These are phyloP conservation scores for Fraxinus quadrangulata DNA, from an alignment of 257 asterid species.

Conservation along the genomic window DNA sequence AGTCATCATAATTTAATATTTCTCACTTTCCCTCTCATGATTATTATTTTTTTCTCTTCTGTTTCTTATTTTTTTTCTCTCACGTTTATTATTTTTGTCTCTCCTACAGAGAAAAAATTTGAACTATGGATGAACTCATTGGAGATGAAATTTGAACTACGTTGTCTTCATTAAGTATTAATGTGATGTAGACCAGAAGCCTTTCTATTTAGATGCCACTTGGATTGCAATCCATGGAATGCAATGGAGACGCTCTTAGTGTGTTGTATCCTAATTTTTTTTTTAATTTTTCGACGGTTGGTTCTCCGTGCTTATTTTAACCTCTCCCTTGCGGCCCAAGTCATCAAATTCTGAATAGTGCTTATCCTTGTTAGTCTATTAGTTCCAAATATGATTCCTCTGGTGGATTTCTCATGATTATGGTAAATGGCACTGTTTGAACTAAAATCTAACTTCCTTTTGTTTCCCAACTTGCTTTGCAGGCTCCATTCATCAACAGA, in stretches of 20 bases:
- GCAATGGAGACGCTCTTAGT: background rate
- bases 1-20: no score
- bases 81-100: no score
- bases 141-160: no score
- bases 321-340: background rate
- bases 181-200: no score
- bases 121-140: no score
- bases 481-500: conserved; percentile 87
- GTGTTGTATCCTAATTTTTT: background rate
- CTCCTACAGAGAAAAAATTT: no score
- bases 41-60: no score
- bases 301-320: background rate
- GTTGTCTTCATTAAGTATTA: no score
- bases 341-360: background rate
- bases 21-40: no score
- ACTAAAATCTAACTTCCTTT: conserved; percentile 6
- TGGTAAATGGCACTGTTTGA: background rate
- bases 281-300: background rate
- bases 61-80: no score
- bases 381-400: background rate
- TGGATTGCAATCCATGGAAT: no score
- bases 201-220: no score
- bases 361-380: background rate
- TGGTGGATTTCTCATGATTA: background rate
- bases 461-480: conserved; percentile 27